Base-by-base conservation (phyloP, 1,139 yeast species). In the Hyphopichia buzzinii region DNA sequence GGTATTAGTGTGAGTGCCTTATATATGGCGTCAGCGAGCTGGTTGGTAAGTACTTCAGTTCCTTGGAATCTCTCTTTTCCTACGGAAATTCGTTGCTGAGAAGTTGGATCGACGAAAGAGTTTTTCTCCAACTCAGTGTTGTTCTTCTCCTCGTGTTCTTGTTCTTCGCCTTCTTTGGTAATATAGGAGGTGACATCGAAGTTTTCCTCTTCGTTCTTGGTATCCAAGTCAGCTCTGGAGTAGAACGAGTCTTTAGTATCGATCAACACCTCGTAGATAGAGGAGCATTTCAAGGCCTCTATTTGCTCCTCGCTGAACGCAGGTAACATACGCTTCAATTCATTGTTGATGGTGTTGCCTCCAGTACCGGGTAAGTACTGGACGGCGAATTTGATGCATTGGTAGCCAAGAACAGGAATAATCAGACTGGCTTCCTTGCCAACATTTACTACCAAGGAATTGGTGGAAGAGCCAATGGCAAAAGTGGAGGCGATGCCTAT, bases 21-120 rank as follows among this genome's bases (percentile, higher is more conserved):
- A 39, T 79, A 79, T 3, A 86, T 74, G 6, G 75, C 74, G 25
- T 62, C 64, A 2, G 84, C 72, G 16, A 90, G 68, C 17, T 58
- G 52, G 4, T 64, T 67, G 29, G 90, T 70, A 36, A 92, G 68
- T 24, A 62, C 67, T 34, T 74, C 77, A 23, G 84, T 67, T 1
- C 96, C 97, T 52, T 78, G 82, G 61, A 92, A 92, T 48, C 98
- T 72, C 59, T 89, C 96, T 43, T 81, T 84, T 4, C 97, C 97
- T 8, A 92, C 80, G 17, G 67, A 67, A 13, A 85, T 54, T 37
- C 65, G 65, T 35, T 74, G 67, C 1, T 84, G 82, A 8, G 74
- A 57, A 8, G 62, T 61, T 4, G 68, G 59, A 55, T 84, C 95
- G 22, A 67, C 57, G 54, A 89, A 90, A 7, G 67, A 59, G 55